phyloP scores from a whole-genome alignment of 1,284 basidiomycete genomes.

The Sparassis latifolia region DNA sequence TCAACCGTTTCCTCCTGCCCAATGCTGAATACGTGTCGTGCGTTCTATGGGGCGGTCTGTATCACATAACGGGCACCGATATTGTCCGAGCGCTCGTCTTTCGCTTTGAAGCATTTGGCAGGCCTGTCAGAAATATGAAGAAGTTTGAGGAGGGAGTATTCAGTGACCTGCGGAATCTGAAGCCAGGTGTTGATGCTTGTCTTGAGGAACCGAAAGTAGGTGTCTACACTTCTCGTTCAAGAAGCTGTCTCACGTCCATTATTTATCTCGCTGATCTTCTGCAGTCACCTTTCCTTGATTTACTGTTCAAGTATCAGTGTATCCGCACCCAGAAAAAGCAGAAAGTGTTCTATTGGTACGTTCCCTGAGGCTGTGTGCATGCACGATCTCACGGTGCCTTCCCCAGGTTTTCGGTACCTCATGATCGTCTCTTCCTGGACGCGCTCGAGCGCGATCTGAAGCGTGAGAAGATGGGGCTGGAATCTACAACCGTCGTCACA shows the following conservation, averaged over 20 bases:
- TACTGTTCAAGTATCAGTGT: slow-evolving; percentile 91
- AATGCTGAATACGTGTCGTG: slow-evolving; percentile 85
- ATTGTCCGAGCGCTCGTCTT: slow-evolving; percentile 86
- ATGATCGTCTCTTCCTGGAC: slow-evolving; percentile 92
- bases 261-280: slow-evolving; percentile 1
- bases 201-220: slow-evolving; percentile 87
- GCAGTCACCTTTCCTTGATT: slow-evolving; percentile 86
- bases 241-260: neutral
- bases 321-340: slow-evolving; percentile 96
- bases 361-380: slow-evolving; percentile 6
- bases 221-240: neutral
- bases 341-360: slow-evolving; percentile 89
- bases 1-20: slow-evolving; percentile 80
- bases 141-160: slow-evolving; percentile 94
- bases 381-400: slow-evolving; percentile 7
- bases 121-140: slow-evolving; percentile 78
- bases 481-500: slow-evolving; percentile 70
- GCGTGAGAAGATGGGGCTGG: slow-evolving; percentile 82
- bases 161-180: slow-evolving; percentile 84
- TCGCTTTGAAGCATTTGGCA: slow-evolving; percentile 83
- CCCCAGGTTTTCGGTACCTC: slow-evolving; percentile 75
- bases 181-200: slow-evolving; percentile 85
- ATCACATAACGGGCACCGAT: slow-evolving; percentile 89
- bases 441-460: slow-evolving; percentile 91
- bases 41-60: slow-evolving; percentile 83